A percentile compares a stretch with the other conserved stretches of the same genome.
These are phyloP conservation scores for Earliella scabrosa DNA, from an alignment of 1,284 basidiomycete species.

Conservation along the genomic window DNA sequence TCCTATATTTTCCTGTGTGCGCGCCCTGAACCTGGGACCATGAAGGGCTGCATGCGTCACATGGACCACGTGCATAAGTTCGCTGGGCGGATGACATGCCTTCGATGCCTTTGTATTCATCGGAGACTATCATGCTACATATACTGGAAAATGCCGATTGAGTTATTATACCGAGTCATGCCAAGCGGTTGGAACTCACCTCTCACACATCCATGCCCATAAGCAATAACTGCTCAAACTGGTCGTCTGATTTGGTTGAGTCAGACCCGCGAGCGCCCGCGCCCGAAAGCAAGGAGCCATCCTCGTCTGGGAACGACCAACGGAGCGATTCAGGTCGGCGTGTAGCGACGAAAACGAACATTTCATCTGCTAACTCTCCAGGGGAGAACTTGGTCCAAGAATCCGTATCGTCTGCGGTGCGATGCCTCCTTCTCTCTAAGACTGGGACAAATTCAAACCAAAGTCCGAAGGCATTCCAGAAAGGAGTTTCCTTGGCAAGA, in stretches of 20 bases:
- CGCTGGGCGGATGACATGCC: too few species aligned
- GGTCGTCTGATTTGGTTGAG: conserved; percentile 58
- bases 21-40: too few species aligned
- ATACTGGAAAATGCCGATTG: too few species aligned
- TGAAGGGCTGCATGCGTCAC: too few species aligned
- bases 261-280: conserved; percentile 50
- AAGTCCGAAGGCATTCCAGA: conserved; percentile 82
- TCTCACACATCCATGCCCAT: conserved; percentile 39
- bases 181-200: too few species aligned
- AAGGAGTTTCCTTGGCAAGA: conserved; percentile 74
- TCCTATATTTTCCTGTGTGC: too few species aligned
- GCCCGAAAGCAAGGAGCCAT: conserved; percentile 60
- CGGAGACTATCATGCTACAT: too few species aligned
- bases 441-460: conserved; percentile 81
- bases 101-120: too few species aligned
- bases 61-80: too few species aligned
- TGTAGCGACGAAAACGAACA: conserved; percentile 63
- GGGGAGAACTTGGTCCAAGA: conserved; percentile 33
- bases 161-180: too few species aligned
- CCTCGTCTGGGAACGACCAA: conserved; percentile 58
- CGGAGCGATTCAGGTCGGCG: conserved; percentile 57
- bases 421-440: conserved; percentile 38
- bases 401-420: too few species aligned
- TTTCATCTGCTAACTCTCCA: conserved; percentile 43
- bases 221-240: conserved; percentile 70